Base-by-base conservation (phyloP, 1,139 yeast genomes). In the Suzukiozyma palmioleophila region DNA sequence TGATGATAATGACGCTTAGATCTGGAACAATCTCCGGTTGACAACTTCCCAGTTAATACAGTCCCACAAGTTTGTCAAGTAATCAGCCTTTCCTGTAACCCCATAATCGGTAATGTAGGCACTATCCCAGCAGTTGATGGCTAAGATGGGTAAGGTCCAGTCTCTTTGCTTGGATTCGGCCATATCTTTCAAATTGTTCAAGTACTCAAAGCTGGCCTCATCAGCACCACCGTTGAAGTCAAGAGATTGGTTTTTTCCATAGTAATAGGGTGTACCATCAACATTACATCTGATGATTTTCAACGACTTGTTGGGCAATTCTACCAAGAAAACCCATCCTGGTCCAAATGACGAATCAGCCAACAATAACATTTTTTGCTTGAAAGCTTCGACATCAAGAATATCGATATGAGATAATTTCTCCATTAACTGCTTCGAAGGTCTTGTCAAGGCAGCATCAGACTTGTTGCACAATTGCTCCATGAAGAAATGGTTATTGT, bases 311-410 rank as follows among this genome's bases (percentile, higher is more conserved):
- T 78, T 75, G 28, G 77, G 75, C 38, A 75, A 75, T 62, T 92
- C 97, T 26, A 88, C 84, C 36, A 92, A 68, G 59, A 86, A 92
- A 3, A 89, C 76, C 95, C 96, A 92, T 10, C 98, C 98, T 57
- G 81, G 85, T 36, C 92, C 92, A 41, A 60, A 53, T 10, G 62
- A 52, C 3, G 73, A 58, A 47, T 78, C 79, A 1, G 88, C 88
- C 35, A 73, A 72, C 53, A 55, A 76, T 60, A 72, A 66, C 47
- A 75, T 72, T 45, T 69, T 76, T 46, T 62, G 70, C 51, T 70
- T 77, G 62, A 77, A 79, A 42, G 67, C 74, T 24, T 78, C 84
- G 29, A 81, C 49, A 37, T 65, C 59, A 24, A 73, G 49, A 32
- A 62, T 59, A 39, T 69, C 71, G 43, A 59, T 57, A 45, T 62